Evolutionary conservation across 2,329 filamentous ascomycete species (phyloP).

Genomic region (Knoxdaviesia capensis): DNA sequence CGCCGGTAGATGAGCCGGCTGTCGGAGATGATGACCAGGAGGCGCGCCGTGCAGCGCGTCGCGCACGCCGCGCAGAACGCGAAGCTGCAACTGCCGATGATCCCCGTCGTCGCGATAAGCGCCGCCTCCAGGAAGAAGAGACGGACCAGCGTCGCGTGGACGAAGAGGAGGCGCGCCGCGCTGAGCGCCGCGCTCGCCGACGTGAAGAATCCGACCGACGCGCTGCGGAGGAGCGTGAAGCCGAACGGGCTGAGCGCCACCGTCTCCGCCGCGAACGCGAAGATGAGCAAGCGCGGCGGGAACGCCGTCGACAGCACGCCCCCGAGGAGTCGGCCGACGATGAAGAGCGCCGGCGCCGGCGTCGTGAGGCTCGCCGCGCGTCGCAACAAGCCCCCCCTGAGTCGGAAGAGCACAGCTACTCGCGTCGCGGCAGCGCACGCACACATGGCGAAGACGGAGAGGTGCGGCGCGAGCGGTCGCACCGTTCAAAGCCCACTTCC

Average conservation of each 20-base stretch:
- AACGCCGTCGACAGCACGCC: constrained; percentile 26
- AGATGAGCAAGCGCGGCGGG: constrained; percentile 26
- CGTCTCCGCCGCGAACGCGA: constrained; percentile 27
- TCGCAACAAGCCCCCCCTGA: constrained; percentile 17
- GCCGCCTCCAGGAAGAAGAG: constrained; percentile 27
- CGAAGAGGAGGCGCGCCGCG: constrained; percentile 37
- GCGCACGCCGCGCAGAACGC: constrained; percentile 32
- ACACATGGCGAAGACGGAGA: constrained; percentile 2
- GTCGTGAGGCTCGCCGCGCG: constrained; percentile 30
- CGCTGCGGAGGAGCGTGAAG: constrained; percentile 26
- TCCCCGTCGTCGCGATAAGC: constrained; percentile 25
- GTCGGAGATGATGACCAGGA: constrained; percentile 36
- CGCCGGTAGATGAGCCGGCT: constrained; percentile 18
- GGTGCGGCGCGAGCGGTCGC: constrained; percentile 1
- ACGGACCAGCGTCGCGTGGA: constrained; percentile 28
- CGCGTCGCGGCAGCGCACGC: constrained; percentile 15
- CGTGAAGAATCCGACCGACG: constrained; percentile 29
- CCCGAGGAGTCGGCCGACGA: constrained; percentile 24
- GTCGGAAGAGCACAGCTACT: constrained; percentile 20
- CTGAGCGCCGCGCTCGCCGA: constrained; percentile 28
- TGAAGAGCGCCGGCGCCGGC: constrained; percentile 30
- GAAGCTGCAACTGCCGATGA: constrained; percentile 31
- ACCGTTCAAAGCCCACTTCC: constrained; percentile 7
- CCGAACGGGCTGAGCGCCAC: constrained; percentile 27
- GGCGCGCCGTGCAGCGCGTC: constrained; percentile 41